Conservation (phyloP, 2,329 filamentous ascomycete species). For the Beauveria australis region DNA sequence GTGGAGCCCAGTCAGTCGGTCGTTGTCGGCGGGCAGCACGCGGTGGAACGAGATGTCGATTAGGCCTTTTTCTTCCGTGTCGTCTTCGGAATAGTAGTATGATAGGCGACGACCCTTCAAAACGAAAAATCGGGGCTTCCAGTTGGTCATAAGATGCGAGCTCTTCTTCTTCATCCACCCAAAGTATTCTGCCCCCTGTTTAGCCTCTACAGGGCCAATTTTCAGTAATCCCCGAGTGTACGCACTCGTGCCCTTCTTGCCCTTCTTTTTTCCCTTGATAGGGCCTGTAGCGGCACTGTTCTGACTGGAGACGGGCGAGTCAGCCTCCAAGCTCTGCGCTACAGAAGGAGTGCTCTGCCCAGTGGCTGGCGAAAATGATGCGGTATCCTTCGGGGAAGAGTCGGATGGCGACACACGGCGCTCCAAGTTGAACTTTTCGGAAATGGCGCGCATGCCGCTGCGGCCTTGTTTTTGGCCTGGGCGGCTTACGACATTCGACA, state of each 20-base stretch:
- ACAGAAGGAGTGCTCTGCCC: conserved; percentile 64
- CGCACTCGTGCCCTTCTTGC: conserved; percentile 91
- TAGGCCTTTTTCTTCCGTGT: conserved; percentile 85
- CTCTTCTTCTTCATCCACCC: conserved; percentile 99
- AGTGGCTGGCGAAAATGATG: conserved; percentile 60
- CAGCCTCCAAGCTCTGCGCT: conserved; percentile 67
- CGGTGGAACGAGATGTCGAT: conserved; percentile 98
- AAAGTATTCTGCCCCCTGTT: conserved; percentile 80
- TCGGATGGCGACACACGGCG: conserved; percentile 25
- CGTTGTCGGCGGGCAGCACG: conserved; percentile 88
- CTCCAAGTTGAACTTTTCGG: conserved; percentile 60
- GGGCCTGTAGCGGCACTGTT: conserved; percentile 41
- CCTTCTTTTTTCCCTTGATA: conserved; percentile 55
- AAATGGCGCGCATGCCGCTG: conserved; percentile 74
- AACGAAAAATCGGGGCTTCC: conserved; percentile 95
- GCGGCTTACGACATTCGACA: conserved; percentile 42
- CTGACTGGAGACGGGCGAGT: conserved; percentile 56
- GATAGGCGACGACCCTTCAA: conserved; percentile 83
- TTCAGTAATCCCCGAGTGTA: conserved; percentile 82
- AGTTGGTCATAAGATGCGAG: conserved; percentile 90
- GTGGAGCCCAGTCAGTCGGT: conserved; percentile 82
- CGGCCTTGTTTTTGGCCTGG: conserved; percentile 41
- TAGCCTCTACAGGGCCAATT: conserved; percentile 73
- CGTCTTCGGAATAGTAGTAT: conserved; percentile 93
- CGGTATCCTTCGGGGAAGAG: conserved; percentile 44